Base-by-base conservation (phyloP, 148 eudicot genomes). In the Fallopia convolvulus region DNA sequence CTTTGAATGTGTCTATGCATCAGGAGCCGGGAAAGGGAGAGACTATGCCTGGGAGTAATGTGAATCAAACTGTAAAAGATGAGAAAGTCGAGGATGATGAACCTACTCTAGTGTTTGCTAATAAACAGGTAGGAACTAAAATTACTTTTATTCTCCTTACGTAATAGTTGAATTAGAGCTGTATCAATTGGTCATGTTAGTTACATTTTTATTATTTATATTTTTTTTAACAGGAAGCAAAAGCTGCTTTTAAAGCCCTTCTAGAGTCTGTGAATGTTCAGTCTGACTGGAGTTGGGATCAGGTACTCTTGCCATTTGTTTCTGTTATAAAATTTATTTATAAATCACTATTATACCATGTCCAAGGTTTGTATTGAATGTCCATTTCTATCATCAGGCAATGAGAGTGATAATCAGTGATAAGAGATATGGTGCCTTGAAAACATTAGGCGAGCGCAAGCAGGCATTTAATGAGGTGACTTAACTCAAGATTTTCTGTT, bases 241-340 rank as follows among this genome's bases (percentile, higher is more conserved):
- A 91, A 87, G 83, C 61, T 82, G 97, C 94, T 42, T 95, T 95
- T 81, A 95, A 95, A 83, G 84, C 90, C 65, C 90, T 95, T 70
- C 80, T 95, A 73, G 99, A 95, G 85, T 87, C 91, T 66, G 88
- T 90, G 74, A 93, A 93, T 87, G 99, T 95, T 58, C 94, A 89
- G 78, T 87, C 97, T 81, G 95, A 89, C 83, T 95, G 99, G 99
- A 89, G 76, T 42, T 95, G 99, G 99, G 99, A 95, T 83, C 99
- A 95, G 97, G 99, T 93, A 82, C 30, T 47, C 23, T 15, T 42
- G 11, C 74, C 30, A 32, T 53, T 41, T 72, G 53, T 42, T 73
- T 14, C 5, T 55, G 42, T 4, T 75, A 52, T 46, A 14, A 13
- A 36, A 21, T 68, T 15, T 6, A 68, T 36, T 33, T 36, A 33